Evolutionary conservation across 305 asterid species (phyloP), one percentile per base, ranked within the genome.

Genomic region (Euphrasia arctica): DNA sequence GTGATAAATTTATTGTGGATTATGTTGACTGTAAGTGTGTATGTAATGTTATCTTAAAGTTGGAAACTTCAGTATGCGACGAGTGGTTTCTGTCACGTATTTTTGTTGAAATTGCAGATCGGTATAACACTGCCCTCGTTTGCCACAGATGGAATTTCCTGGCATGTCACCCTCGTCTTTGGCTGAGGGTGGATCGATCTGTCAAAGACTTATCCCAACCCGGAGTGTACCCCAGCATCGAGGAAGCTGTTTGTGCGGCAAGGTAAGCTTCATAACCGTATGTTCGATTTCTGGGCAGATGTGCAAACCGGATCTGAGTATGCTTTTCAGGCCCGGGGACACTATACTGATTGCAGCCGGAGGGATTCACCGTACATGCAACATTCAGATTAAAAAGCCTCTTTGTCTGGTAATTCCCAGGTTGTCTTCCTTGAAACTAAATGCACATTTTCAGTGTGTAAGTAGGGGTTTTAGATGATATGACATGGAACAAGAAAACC

Each of bases 71-170:
- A 47, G 34, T 18, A 18, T 18, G 22, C 22, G 22, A 18, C 1
- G 11, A 52, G 65, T 68, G 70, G 28, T 70, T 75, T 12, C 78
- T 75, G 79, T 83, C 82, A 88, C 70, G 61, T 72, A 62, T 64
- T 83, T 81, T 57, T 81, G 71, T 76, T 83, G 97, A 82, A 88
- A 79, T 83, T 85, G 97, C 98, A 92, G 98, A 92, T 89, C 82
- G 97, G 87, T 82, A 87, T 87, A 87, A 89, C 87, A 80, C 98
- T 72, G 98, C 98, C 86, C 93, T 87, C 86, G 93, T 92, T 84
- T 89, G 98, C 97, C 88, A 82, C 96, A 89, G 97, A 89, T 92
- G 98, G 98, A 84, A 74, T 55, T 89, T 92, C 86, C 81, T 92
- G 77, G 97, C 98, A 22, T 92, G 95, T 77, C 96, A 92, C 67